Base-by-base conservation (phyloP, 352 stramenopile genomes). In the Pythium insidiosum region DNA sequence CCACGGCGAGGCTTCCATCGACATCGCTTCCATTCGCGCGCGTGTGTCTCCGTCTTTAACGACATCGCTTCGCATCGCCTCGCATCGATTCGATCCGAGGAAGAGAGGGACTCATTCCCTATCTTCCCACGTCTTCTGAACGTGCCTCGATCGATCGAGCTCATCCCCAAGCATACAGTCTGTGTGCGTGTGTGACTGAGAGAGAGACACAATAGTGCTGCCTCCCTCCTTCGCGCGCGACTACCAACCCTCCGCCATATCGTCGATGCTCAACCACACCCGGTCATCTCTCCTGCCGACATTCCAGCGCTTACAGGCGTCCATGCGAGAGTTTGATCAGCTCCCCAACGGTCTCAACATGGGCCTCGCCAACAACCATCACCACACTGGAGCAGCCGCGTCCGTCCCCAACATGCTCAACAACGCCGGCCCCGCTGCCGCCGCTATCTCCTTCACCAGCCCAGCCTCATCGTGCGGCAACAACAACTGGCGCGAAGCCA, bases 301-400 rank as follows among this genome's bases (percentile, higher is more conserved):
- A n/a, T 74, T 78, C 54, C 61, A 82, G 55, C 63, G 61, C 18
- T 61, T 78, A 37, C 60, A 65, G 54, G 59, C 59, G 18, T 66
- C 63, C n/a, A 73, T 73, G 63, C 58, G 63, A 24, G 63, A 73
- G 43, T 58, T 76, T 28, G 68, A 76, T 45, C 57, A 48, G 31
- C 38, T 47, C 19, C 43, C 47, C 15, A 57, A 59, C 30, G 37
- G 19, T 6, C 38, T 25, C 35, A 44, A 24, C 26, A 30, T 49
- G 42, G 43, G 43, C 11, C n/a, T n/a, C n/a, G n/a, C n/a, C n/a
- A 47, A 33, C 47, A 37, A 40, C 31, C n/a, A n/a, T n/a, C n/a
- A n/a, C n/a, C n/a, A n/a, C n/a, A n/a, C n/a, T n/a, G n/a, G n/a
- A n/a, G 28, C 28, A 9, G 28, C 15, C 28, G 28, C 9, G 28